Percentiles rank a stretch among this genome's conserved stretches.
These are phyloP conservation scores for Skeletonema costatum DNA, from an alignment of 108 stramenopile species.

Conservation along the genomic window DNA sequence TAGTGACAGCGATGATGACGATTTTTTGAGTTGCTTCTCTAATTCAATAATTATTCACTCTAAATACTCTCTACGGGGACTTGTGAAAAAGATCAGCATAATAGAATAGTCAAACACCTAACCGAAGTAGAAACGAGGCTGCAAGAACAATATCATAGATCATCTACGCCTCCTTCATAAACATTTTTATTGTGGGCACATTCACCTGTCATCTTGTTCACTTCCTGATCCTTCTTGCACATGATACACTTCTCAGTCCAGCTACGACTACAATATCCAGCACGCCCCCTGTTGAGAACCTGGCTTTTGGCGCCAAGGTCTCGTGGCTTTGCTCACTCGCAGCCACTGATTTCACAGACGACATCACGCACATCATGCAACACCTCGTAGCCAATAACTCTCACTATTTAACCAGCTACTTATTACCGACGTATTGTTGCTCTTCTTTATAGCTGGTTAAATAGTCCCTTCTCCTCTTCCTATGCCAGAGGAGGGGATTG, in stretches of 20 bases:
- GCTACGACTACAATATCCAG: background rate
- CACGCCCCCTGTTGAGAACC: too few species aligned
- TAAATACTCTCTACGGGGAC: background rate
- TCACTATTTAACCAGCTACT: too few species aligned
- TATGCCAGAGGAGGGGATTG: too few species aligned
- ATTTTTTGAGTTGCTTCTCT: slow-evolving; percentile 4
- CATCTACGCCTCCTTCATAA: background rate
- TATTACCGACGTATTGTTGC: too few species aligned
- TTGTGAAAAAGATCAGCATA: background rate
- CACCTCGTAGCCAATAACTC: too few species aligned
- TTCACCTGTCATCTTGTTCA: slow-evolving; percentile 17
- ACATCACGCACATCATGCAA: too few species aligned
- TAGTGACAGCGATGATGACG: slow-evolving; percentile 43
- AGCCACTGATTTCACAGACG: too few species aligned
- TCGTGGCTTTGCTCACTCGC: too few species aligned
- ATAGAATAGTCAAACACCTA: background rate
- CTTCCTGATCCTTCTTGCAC: slow-evolving; percentile 32
- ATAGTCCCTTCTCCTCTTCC: too few species aligned
- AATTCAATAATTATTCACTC: too few species aligned
- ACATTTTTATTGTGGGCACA: slow-evolving; percentile 6
- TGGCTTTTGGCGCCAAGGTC: too few species aligned
- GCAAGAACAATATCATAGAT: background rate
- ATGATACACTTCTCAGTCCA: slow-evolving; percentile 17
- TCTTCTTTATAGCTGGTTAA: too few species aligned
- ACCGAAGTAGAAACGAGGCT: background rate